Evolutionary conservation across 2,329 filamentous ascomycete genomes (phyloP).

Genomic region (Shiraia sp.): DNA sequence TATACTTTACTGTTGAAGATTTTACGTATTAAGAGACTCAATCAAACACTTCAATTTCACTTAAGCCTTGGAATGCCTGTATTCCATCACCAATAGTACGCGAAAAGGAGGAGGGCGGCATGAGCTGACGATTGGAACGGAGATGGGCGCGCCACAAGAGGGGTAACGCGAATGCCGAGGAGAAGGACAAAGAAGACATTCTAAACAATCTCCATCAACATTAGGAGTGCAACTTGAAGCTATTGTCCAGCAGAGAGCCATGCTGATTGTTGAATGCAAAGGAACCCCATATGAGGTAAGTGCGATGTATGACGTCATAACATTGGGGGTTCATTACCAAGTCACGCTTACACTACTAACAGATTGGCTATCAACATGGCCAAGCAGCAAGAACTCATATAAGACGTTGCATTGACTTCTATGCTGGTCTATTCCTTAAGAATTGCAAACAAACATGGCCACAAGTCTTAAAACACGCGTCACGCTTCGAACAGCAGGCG

Average conservation of each 20-base stretch:
- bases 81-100: background rate
- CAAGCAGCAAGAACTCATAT: conserved; percentile 46
- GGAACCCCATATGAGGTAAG: conserved; percentile 50
- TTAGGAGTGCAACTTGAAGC: background rate
- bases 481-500: conserved; percentile 53
- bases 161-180: conserved; percentile 3
- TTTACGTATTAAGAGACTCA: too few species aligned
- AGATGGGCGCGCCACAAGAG: conserved; percentile 15
- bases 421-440: conserved; percentile 51
- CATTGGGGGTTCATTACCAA: too few species aligned
- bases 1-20: too few species aligned
- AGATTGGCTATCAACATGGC: conserved; percentile 58
- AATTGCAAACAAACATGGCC: conserved; percentile 54
- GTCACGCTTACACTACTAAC: background rate
- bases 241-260: conserved; percentile 12
- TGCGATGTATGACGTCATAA: conserved; percentile 19
- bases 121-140: conserved; percentile 12
- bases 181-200: background rate
- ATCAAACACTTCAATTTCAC: too few species aligned
- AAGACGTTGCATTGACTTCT: conserved; percentile 51
- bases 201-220: background rate
- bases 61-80: background rate
- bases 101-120: conserved; percentile 7
- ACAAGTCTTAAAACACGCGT: conserved; percentile 51
- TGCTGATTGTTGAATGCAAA: conserved; percentile 47